A percentile compares a stretch with the other conserved stretches of the same genome.
Evolutionary conservation across 1,139 yeast genomes (phyloP).

Genomic region (Candida sp.): DNA sequence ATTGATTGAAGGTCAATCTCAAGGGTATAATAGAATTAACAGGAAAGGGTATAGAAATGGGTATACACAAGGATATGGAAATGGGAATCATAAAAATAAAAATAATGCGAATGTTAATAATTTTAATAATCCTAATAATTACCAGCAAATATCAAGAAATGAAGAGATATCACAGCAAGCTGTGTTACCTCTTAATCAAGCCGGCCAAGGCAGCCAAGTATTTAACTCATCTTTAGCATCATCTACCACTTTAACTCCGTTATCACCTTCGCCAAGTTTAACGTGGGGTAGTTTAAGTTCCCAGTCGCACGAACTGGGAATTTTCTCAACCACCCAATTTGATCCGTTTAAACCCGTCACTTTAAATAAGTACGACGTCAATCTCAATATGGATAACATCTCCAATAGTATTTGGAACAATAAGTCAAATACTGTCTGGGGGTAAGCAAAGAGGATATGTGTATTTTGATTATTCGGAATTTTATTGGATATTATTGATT

Average conservation of each 20-base stretch:
- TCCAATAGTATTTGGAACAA: not conserved
- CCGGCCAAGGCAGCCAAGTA: too few species aligned
- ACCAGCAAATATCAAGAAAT: too few species aligned
- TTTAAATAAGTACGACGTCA: not conserved
- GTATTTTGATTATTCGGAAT: too few species aligned
- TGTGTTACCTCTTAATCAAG: too few species aligned
- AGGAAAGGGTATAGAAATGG: not conserved
- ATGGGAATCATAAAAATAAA: not conserved
- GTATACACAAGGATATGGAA: not conserved
- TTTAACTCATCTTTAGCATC: too few species aligned
- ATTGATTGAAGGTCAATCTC: constrained; percentile 22
- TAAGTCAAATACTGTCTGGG: constrained; percentile 1
- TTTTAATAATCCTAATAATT: not conserved
- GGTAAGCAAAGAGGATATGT: too few species aligned
- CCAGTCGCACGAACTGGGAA: too few species aligned
- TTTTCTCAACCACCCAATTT: constrained; percentile 7
- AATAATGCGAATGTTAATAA: not conserved
- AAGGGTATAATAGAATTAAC: not conserved
- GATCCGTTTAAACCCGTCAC: constrained; percentile 21
- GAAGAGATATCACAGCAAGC: too few species aligned
- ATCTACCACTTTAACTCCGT: too few species aligned
- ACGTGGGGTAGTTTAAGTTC: too few species aligned
- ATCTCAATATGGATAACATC: not conserved
- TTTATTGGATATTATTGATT: too few species aligned
- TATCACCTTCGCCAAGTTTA: too few species aligned